Evolutionary conservation across 352 stramenopile species (phyloP).

Genomic region (Globisporangium acanthophoron): DNA sequence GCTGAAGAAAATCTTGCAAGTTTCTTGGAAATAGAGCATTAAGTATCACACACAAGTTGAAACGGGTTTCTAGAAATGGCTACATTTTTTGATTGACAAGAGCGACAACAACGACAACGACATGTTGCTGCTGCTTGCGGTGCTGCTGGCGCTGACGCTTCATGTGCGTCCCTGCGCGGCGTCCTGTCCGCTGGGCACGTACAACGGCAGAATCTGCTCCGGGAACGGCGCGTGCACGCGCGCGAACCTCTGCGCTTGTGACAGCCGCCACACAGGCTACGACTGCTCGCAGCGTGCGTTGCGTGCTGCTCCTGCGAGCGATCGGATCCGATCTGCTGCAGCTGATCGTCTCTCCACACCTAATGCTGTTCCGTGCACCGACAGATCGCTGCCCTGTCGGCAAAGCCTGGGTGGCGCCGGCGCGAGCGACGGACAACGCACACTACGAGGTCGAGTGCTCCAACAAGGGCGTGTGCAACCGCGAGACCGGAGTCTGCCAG

Average conservation of each 20-base stretch:
- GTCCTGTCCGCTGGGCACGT: conserved; percentile 35
- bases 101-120: too few relatives aligned
- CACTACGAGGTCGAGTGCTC: conserved; percentile 74
- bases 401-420: conserved; percentile 50
- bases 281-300: conserved; percentile 58
- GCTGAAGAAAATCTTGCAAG: too few relatives aligned
- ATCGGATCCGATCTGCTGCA: too few relatives aligned
- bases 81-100: too few relatives aligned
- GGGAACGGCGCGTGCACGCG: conserved; percentile 43
- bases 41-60: too few relatives aligned
- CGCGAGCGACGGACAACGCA: conserved; percentile 40
- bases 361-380: background rate
- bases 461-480: conserved; percentile 66
- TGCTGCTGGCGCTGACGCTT: background rate
- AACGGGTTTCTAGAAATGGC: too few relatives aligned
- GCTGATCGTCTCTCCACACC: background rate
- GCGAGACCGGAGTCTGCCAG: conserved; percentile 34
- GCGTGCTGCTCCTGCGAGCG: background rate
- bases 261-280: conserved; percentile 42
- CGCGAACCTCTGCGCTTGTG: conserved; percentile 47
- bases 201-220: conserved; percentile 57
- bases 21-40: too few relatives aligned
- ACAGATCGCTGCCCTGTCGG: conserved; percentile 43
- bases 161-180: conserved; percentile 3
- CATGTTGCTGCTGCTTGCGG: background rate